Conservation (phyloP, 2,329 filamentous ascomycete genomes). For the Diaporthe sp. region DNA sequence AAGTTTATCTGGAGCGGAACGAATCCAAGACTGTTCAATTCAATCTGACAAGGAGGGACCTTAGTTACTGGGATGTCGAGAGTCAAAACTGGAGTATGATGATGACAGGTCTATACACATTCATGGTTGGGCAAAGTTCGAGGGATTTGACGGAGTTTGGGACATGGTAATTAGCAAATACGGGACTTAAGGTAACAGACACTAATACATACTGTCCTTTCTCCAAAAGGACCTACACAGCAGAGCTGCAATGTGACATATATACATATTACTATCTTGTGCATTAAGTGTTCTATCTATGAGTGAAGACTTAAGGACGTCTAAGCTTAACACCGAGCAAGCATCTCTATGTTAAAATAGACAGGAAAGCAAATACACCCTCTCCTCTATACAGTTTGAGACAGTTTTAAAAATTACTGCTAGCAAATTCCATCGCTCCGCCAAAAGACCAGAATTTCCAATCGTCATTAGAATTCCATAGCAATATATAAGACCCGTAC, state of each 20-base stretch:
- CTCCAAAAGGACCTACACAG: background rate
- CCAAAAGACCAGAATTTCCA: too few species aligned
- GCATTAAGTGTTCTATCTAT: background rate
- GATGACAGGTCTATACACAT: conserved; percentile 52
- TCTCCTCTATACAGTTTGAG: too few species aligned
- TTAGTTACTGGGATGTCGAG: conserved; percentile 78
- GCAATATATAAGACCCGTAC: too few species aligned
- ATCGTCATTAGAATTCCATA: too few species aligned
- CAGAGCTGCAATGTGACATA: background rate
- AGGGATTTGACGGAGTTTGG: conserved; percentile 38
- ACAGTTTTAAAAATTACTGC: too few species aligned
- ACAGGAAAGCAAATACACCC: too few species aligned
- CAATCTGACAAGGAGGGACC: conserved; percentile 71
- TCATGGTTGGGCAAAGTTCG: conserved; percentile 51
- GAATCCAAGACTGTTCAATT: conserved; percentile 65
- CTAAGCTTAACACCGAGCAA: background rate
- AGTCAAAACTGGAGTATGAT: conserved; percentile 77
- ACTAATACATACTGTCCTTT: background rate
- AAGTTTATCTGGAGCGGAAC: conserved; percentile 67
- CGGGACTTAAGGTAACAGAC: background rate
- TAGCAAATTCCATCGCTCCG: too few species aligned
- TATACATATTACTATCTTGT: background rate
- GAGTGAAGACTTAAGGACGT: background rate
- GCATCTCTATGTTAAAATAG: too few species aligned
- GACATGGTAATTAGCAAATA: conserved; percentile 29